Conservation (phyloP, 1,284 basidiomycete species). For the Takashimella tepidaria region DNA sequence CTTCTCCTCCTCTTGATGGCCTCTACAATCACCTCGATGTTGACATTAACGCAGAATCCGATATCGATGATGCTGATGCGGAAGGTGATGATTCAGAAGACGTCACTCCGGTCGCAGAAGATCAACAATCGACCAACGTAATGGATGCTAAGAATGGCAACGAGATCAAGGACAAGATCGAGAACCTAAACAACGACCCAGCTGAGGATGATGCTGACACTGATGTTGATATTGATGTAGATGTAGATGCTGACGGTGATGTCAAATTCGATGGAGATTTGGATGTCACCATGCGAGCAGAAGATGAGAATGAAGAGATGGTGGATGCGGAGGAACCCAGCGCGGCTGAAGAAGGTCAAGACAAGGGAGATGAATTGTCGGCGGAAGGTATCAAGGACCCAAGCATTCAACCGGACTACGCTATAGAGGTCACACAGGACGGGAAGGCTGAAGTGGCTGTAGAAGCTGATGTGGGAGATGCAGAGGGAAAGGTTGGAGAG, state of each 20-base stretch:
- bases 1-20: conserved; percentile 6
- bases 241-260: conserved; percentile 3
- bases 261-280: conserved; percentile 15
- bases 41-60: neutral
- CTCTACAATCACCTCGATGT: neutral
- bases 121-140: neutral
- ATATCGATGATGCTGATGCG: neutral
- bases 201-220: conserved; percentile 8
- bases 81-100: neutral
- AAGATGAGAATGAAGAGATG: conserved; percentile 3
- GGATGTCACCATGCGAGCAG: conserved; percentile 22
- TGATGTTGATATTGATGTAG: conserved; percentile 6
- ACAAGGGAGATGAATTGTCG: neutral
- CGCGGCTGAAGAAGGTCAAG: neutral
- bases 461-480: neutral
- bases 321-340: neutral
- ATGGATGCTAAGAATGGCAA: too few relatives aligned
- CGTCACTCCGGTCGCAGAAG: neutral
- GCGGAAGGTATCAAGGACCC: neutral
- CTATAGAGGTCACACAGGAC: neutral
- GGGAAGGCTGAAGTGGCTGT: neutral
- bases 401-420: neutral
- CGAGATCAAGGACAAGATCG: conserved; percentile 1
- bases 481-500: neutral
- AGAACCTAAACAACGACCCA: conserved; percentile 6